Evolutionary conservation across 768 basidiomycete species (phyloP), one percentile per base, ranked within the genome.

Genomic region (Naganishia onofrii): DNA sequence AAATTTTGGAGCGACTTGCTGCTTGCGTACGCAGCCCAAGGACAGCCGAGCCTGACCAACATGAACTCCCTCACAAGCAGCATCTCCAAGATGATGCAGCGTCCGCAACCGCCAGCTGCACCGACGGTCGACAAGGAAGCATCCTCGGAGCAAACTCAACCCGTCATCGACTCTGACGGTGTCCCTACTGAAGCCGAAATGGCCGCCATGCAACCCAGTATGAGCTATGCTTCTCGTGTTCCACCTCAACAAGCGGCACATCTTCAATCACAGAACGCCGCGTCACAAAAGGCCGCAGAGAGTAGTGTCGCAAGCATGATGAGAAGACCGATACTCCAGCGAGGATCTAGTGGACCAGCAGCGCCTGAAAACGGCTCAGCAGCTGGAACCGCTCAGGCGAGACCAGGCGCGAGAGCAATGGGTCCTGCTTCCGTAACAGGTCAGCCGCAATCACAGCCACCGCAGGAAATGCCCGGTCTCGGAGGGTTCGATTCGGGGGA

Each of bases 221-320:
- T 63, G 60, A 63, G 60, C 32, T 69, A 69, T 54, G 68, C 68
- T 21, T 69, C 68, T 8, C 68, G 68, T 26, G 68, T 69, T 21
- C 68, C 68, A 26, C 34, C 67, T 15, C 42, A 46, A 34, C 28
- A 17, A 13, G 53, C 55, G 26, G 19, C 52, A 38, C 66, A 51
- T 26, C 48, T 29, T 38, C 67, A 68, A 29, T 17, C 34, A 2
- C 34, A 38, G 32, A 32, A 23, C n/a, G 68, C 10, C 8, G 51
- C 38, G 1, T 21, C 55, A 31, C 34, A 5, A 63, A 55, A 60
- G 15, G 55, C 12, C n/a, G 19, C 26, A 52, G 53, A 55, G 42
- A 46, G 36, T 12, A 29, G 21, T 15, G 15, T 42, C 12, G 23
- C 60, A 28, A 63, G 19, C 6, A 9, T 63, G 42, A 26, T 44